Evolutionary conservation across 2,329 filamentous ascomycete species (phyloP).

Genomic region (Penicillium occitanis): DNA sequence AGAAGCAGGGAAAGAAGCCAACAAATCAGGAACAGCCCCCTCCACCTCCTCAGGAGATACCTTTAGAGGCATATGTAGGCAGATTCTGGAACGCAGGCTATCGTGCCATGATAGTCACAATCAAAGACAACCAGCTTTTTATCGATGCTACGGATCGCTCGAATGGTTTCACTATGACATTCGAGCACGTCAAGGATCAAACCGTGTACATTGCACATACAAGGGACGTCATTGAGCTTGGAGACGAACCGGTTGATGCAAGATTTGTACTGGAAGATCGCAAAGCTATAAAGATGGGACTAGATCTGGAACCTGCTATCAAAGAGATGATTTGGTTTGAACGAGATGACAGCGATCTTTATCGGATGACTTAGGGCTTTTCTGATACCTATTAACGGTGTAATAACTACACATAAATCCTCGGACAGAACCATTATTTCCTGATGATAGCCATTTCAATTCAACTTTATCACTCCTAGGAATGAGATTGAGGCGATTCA

Average conservation of each 20-base stretch:
- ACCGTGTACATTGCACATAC: slow-evolving; percentile 30
- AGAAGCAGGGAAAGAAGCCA: background rate
- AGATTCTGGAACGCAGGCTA: slow-evolving; percentile 24
- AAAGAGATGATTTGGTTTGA: slow-evolving; percentile 15
- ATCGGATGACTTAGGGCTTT: background rate
- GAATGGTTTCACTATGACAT: slow-evolving; percentile 31
- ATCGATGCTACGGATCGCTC: slow-evolving; percentile 37
- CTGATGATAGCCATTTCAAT: background rate
- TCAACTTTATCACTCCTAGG: background rate
- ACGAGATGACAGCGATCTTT: background rate
- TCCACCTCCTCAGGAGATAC: background rate
- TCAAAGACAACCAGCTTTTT: slow-evolving; percentile 30
- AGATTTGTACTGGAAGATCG: background rate
- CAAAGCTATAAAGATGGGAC: slow-evolving; percentile 8
- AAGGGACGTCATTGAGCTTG: slow-evolving; percentile 8
- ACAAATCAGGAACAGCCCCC: background rate
- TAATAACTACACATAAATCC: background rate
- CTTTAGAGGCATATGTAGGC: slow-evolving; percentile 13
- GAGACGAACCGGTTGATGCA: slow-evolving; percentile 11
- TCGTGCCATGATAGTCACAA: slow-evolving; percentile 27
- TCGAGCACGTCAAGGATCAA: slow-evolving; percentile 33
- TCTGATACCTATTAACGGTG: background rate
- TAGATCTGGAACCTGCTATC: slow-evolving; percentile 1
- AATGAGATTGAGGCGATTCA: background rate
- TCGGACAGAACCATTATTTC: background rate